Base-by-base conservation (phyloP, 495 filamentous ascomycete genomes). In the Aspergillus haitiensis region DNA sequence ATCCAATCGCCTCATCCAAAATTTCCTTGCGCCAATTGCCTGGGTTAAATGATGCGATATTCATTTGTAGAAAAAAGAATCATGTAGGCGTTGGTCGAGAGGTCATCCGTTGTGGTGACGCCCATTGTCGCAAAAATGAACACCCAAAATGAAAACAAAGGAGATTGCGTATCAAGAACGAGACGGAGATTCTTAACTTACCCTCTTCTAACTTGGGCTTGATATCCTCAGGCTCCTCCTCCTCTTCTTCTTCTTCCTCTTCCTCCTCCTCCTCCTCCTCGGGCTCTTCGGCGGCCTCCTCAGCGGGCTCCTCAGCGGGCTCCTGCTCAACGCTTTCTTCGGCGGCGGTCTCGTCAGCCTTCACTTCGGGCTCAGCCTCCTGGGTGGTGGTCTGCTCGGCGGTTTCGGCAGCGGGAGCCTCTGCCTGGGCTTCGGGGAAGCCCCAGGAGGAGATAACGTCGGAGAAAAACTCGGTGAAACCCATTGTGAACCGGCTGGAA, bases 161-260 rank as follows among this genome's bases (percentile, higher is more conserved):
- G 16, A 47, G 21, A 18, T 6, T 8, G 6, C 21, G 1, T 47
- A 11, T 5, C 27, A 15, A 47, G 44, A 47, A 9, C 16, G 5
- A 10, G n/a, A 47, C 10, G n/a, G 27, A 47, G 16, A 54, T 44
- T 0, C 55, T 40, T 42, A 36, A 89, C 89, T 77, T 78, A 97
- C 94, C 92, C 81, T 93, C 91, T 70, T 94, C 88, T 56, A 98
- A 74, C 78, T 86, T 85, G 61, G 92, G 90, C 83, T 95, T 95
- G 60, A 85, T 83, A 71, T 98, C 94, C 64, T 86, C 85, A 50
- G 86, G 82, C 81, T 98, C 93, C 62, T 96, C 91, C 64, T 95
- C 92, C 59, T 95, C 92, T 12, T 94, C 91, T 59, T 94, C 91
- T 53, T 93, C 90, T 54, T 90, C 90, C 53, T 90, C 86, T 21